Base-by-base conservation (phyloP, 164 flowering plant genomes). In the Tetrastigma voinierianum region DNA sequence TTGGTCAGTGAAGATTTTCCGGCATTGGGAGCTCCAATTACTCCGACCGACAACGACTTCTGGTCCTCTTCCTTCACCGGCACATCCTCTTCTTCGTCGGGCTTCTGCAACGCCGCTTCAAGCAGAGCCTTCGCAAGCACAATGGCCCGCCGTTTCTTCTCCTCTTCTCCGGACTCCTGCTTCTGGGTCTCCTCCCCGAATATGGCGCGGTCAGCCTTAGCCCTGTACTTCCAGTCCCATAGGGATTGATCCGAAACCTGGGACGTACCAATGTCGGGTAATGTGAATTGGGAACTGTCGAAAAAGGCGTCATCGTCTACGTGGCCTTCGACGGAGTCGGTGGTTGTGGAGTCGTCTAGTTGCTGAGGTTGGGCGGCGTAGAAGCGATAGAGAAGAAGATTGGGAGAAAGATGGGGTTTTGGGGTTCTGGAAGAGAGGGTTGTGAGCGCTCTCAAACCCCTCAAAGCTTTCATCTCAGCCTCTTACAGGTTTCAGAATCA, bases 1-100 rank as follows among this genome's bases (percentile, higher is more conserved):
- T 96, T 96, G 15, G 98, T 96, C 62, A 96, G 69, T 17, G 95
- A 80, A 5, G 99, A 96, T 59, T 96, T 96, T 12, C 99, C 99
- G 49, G 99, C 96, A 81, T 96, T 96, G 0, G 99, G 99, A 13
- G 95, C 96, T 1, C 99, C 99, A 66, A 93, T 80, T 43, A 96
- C 93, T 55, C 98, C 99, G 51, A 96, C 99, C 1, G 91, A 77
- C 71, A 96, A 72, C 1, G 97, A 88, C 80, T 63, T 85, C 83
- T 93, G 98, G 70, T 96, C 92, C 65, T 96, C 99, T 72, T 83
- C 96, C 76, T 81, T 86, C 58, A 93, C 97, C 58, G 48, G 59
- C 72, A 51, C 54, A 23, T 75, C 78, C 64, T 68, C 89, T 32
- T 73, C 82, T 7, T 79, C 86, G 21, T 87, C 95, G 0, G 83